A percentile compares a stretch with the other conserved stretches of the same genome.
Conservation (phyloP, 768 basidiomycete genomes). For the Pleurotus citrinopileatus region DNA sequence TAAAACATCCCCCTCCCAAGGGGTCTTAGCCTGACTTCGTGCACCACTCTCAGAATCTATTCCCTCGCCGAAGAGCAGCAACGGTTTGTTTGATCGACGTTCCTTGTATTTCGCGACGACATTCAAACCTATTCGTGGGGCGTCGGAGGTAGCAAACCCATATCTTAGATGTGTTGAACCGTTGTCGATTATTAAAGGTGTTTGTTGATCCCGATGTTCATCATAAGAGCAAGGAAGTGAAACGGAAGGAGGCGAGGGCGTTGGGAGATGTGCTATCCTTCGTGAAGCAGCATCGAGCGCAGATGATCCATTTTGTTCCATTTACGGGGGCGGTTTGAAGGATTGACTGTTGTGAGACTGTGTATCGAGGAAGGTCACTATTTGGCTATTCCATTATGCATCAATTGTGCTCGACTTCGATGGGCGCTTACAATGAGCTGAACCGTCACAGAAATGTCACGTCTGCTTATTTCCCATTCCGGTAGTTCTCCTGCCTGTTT, state of each 20-base stretch:
- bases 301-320: background rate
- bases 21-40: conserved; percentile 69
- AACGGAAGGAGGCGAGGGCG: conserved; percentile 28
- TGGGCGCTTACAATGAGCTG: background rate
- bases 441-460: background rate
- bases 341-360: background rate
- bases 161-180: conserved; percentile 81
- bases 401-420: background rate
- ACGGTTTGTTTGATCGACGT: conserved; percentile 73
- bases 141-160: conserved; percentile 66
- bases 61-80: conserved; percentile 87
- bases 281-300: background rate
- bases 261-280: conserved; percentile 18
- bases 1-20: conserved; percentile 94
- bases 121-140: conserved; percentile 64
- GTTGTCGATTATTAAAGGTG: conserved; percentile 86
- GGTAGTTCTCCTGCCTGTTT: conserved; percentile 1
- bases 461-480: background rate
- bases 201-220: conserved; percentile 42
- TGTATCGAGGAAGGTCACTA: background rate
- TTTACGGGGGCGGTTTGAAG: background rate
- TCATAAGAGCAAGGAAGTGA: conserved; percentile 46
- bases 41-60: conserved; percentile 86
- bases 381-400: background rate
- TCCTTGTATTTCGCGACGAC: conserved; percentile 88